These are phyloP conservation scores for Sequoiadendron giganteum DNA, from an alignment of 75 land plant species.

Conservation along the genomic window DNA sequence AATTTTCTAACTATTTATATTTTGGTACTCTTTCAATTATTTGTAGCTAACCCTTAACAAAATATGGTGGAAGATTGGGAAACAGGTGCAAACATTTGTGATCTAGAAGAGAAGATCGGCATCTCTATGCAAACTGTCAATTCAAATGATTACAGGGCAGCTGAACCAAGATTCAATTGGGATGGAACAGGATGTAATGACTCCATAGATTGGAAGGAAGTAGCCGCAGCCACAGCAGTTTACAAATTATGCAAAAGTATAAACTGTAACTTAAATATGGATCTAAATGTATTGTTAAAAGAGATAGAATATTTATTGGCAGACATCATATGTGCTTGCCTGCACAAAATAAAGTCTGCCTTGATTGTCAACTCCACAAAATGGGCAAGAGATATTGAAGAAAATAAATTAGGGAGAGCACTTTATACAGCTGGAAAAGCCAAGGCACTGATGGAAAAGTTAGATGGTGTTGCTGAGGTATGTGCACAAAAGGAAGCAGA, in stretches of 20 bases:
- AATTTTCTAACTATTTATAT: no score
- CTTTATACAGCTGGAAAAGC: neutral
- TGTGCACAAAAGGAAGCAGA: no score
- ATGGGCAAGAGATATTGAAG: neutral
- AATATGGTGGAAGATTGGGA: no score
- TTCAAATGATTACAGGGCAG: no score
- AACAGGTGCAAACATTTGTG: no score
- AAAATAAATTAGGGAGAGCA: neutral
- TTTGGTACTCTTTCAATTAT: no score
- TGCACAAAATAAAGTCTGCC: neutral
- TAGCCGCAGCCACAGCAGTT: neutral
- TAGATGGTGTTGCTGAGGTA: no score
- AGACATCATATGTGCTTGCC: neutral
- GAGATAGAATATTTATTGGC: neutral
- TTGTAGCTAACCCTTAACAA: no score
- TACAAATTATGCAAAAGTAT: neutral
- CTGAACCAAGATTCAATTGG: no score
- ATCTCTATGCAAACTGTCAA: no score
- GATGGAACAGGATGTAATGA: neutral
- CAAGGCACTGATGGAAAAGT: neutral
- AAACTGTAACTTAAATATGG: neutral
- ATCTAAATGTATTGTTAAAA: neutral
- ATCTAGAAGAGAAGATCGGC: no score
- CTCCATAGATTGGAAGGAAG: neutral
- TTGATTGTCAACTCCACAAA: neutral